Percentiles rank a stretch among this genome's conserved stretches.
These are phyloP conservation scores for Odontarrhena argentea DNA, from an alignment of 345 rosid genomes.

Conservation along the genomic window DNA sequence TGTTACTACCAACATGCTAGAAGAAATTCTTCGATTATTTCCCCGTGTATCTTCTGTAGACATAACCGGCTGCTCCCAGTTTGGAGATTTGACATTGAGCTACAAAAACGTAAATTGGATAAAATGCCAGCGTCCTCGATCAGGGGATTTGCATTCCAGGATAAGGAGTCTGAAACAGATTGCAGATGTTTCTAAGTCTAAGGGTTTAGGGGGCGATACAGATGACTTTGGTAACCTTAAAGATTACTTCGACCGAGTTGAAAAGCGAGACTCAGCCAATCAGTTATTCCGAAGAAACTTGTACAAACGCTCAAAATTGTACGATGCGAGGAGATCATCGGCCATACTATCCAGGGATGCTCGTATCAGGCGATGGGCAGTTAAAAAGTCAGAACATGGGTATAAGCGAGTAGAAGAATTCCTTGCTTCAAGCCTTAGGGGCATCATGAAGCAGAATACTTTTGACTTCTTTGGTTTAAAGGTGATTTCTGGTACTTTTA, in stretches of 20 bases:
- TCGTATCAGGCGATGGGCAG: conserved; percentile 87
- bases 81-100: conserved; percentile 59
- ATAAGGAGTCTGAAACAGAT: conserved; percentile 69
- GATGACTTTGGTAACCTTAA: conserved; percentile 93
- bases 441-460: conserved; percentile 91
- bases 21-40: conserved; percentile 63
- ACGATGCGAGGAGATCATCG: conserved; percentile 90
- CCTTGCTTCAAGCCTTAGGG: conserved; percentile 81
- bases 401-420: conserved; percentile 93
- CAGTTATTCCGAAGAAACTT: conserved; percentile 82
- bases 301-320: conserved; percentile 90
- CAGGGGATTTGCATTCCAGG: conserved; percentile 57
- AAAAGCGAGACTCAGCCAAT: conserved; percentile 86
- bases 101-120: conserved; percentile 69
- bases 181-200: conserved; percentile 52
- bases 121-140: conserved; percentile 49
- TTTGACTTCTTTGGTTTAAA: conserved; percentile 83
- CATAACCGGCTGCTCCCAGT: conserved; percentile 87
- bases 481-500: conserved; percentile 51
- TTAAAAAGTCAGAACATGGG: conserved; percentile 82
- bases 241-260: conserved; percentile 94
- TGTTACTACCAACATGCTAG: conserved; percentile 63
- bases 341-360: conserved; percentile 96
- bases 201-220: conserved; percentile 50
- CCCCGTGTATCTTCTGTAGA: conserved; percentile 71